Percentiles rank a stretch among this genome's conserved stretches.
Conservation (phyloP, 176 grass and related monocot genomes). For the Alloteropsis semialata region DNA sequence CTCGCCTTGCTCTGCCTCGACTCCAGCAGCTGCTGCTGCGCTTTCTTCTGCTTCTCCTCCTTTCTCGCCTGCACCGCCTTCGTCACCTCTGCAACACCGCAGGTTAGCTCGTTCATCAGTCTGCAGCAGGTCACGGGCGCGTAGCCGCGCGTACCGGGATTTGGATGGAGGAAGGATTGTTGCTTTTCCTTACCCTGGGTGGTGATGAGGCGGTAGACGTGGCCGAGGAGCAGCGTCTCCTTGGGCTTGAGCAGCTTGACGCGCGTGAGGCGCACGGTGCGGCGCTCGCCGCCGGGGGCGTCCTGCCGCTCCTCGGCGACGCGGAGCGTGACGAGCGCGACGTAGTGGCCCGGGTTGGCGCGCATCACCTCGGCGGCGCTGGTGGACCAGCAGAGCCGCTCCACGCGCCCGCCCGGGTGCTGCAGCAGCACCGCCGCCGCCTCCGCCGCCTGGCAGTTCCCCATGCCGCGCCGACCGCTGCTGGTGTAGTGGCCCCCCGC, state of each 20-base stretch:
- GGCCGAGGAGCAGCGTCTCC: constrained; percentile 68
- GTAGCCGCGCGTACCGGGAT: neutral
- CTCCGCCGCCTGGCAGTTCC: constrained; percentile 95
- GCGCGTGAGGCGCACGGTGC: constrained; percentile 67
- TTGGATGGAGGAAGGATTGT: neutral
- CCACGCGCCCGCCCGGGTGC: constrained; percentile 71
- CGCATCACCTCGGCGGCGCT: constrained; percentile 78
- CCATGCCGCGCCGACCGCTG: constrained; percentile 38
- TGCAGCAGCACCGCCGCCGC: constrained; percentile 71
- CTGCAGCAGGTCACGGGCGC: neutral
- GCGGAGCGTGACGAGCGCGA: constrained; percentile 75
- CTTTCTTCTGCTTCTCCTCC: constrained; percentile 68
- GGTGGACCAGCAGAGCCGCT: constrained; percentile 73
- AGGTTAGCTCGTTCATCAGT: neutral
- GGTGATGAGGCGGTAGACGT: constrained; percentile 92
- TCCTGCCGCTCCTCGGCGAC: constrained; percentile 56
- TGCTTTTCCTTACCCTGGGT: constrained; percentile 48
- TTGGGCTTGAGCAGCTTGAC: constrained; percentile 90
- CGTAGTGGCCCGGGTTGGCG: constrained; percentile 90
- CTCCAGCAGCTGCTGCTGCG: constrained; percentile 48
- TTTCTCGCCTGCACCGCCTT: constrained; percentile 77
- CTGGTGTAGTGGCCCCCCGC: neutral
- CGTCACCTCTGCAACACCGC: constrained; percentile 61
- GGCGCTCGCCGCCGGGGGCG: constrained; percentile 28
- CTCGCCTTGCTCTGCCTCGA: constrained; percentile 21